Base-by-base conservation (phyloP, 2,329 filamentous ascomycete genomes). In the Colletotrichum destructivum region DNA sequence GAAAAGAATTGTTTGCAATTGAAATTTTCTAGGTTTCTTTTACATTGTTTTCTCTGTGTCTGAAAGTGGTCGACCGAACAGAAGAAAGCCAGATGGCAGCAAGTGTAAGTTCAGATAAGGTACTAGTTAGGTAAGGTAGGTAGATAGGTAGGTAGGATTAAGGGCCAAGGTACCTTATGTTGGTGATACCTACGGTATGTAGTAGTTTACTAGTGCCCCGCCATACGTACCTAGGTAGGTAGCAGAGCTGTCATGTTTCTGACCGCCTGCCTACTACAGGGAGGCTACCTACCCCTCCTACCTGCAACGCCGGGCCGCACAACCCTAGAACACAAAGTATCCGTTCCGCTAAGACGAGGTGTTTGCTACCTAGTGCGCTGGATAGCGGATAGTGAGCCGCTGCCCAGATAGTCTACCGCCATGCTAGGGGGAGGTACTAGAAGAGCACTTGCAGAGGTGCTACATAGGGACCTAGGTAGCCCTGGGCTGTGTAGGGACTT, bases 241-340 rank as follows among this genome's bases (percentile, higher is more conserved):
- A 23, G n/a, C 13, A 49, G 59, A 66, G 60, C 38, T 46, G 42
- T 18, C 13, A 13, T 5, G 2, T 3, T 11, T 2, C 9, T 57
- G 61, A 66, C 66, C 62, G 66, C 66, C 52, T 69, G 51, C 66
- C 46, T 8, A 3, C 12, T 59, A 18, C 16, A 18, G n/a, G 35
- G 15, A 31, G n/a, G n/a, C 3, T 0, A 9, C 15, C 16, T 3
- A 63, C 66, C 66, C 59, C 66, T 26, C 66, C 66, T 18, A 35
- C 23, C 9, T 31, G 26, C 3, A 54, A 38, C 64, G 55, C 55
- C 23, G 55, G 64, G 64, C 64, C 64, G 54, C 63, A 66, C 64
- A 66, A 54, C 64, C 64, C 64, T 66, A 66, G 46, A 46, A n/a
- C 15, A 23, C 11, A 9, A 51, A 38, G 46, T n/a, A 44, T 3